Base-by-base conservation (phyloP, 306 rosid species). In the Begonia peltatifolia region DNA sequence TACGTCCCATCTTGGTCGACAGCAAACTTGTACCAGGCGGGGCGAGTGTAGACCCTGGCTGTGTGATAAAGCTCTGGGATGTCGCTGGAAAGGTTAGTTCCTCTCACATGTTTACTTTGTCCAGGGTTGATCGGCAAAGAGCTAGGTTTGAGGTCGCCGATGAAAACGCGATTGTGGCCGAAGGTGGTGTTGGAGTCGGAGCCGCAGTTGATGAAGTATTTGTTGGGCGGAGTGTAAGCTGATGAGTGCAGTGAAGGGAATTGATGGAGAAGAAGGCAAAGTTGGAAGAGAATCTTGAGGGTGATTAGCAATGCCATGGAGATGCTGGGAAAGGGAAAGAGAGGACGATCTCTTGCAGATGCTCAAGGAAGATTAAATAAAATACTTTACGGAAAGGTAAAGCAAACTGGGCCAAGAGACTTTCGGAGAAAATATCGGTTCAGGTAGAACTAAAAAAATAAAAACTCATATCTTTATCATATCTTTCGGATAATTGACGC, bases 201-300 rank as follows among this genome's bases (percentile, higher is more conserved):
- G 50, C 66, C 66, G 2, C 60, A 52, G 50, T 65, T 14, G 50
- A 20, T 47, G 35, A 61, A 61, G 13, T 42, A 61, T 42, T 52
- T 52, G 47, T 9, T 12, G 8, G 13, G 62, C 12, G 18, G 16
- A 25, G 15, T 20, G 25, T 57, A 50, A 5, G 4, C 13, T 0
- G 54, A 50, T 1, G 57, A 42, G 41, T 49, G 49, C 6, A 50
- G 69, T 1, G 16, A 46, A 52, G 14, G 41, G 5, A 10, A 42
- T 6, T 36, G 22, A 42, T 38, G 47, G 16, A 52, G 10, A 12
- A 61, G 58, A 53, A 53, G 52, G 25, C n/a, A 15, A 14, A 59
- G 56, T 10, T 0, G 44, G 56, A 5, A 41, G 47, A 18, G 30
- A 12, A 12, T 35, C 6, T 20, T 36, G 5, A 42, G 46, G 53